phyloP scores from a whole-genome alignment of 1,284 basidiomycete genomes.

The Microbotryomycetes sp. region DNA sequence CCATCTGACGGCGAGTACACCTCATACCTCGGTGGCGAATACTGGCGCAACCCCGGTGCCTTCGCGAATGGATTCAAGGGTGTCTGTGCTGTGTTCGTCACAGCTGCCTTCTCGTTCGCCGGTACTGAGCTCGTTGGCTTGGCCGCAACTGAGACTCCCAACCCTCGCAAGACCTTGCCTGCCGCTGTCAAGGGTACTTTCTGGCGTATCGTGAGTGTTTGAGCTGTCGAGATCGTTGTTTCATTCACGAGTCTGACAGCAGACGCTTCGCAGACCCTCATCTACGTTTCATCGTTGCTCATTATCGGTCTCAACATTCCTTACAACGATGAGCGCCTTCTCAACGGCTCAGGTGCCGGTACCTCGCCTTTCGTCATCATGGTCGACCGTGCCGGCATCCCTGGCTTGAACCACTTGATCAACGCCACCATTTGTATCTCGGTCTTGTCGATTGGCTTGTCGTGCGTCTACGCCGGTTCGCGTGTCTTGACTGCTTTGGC shows the following conservation, averaged over 20 bases:
- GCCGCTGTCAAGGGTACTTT: constrained; percentile 47
- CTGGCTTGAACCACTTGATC: constrained; percentile 45
- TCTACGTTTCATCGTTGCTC: constrained; percentile 53
- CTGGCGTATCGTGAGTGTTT: constrained; percentile 42
- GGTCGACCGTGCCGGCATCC: constrained; percentile 44
- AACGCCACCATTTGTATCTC: constrained; percentile 2
- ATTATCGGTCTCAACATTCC: constrained; percentile 54
- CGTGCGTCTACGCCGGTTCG: constrained; percentile 44
- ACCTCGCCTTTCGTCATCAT: constrained; percentile 51
- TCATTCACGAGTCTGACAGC: background rate
- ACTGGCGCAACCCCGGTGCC: constrained; percentile 43
- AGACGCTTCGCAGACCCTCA: constrained; percentile 37
- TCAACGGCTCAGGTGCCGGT: constrained; percentile 42
- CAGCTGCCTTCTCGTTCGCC: constrained; percentile 41
- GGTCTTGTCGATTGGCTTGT: constrained; percentile 45
- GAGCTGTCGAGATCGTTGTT: background rate
- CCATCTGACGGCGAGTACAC: constrained; percentile 30
- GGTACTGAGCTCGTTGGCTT: constrained; percentile 56
- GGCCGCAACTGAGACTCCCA: constrained; percentile 54
- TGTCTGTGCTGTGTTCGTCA: constrained; percentile 61
- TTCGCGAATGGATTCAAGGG: constrained; percentile 48
- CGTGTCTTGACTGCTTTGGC: constrained; percentile 41
- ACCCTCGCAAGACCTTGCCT: constrained; percentile 48
- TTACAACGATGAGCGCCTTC: constrained; percentile 39
- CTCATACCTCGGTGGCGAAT: constrained; percentile 21